phyloP scores from a whole-genome alignment of 768 basidiomycete species.

The Pleurotus eryngii region DNA sequence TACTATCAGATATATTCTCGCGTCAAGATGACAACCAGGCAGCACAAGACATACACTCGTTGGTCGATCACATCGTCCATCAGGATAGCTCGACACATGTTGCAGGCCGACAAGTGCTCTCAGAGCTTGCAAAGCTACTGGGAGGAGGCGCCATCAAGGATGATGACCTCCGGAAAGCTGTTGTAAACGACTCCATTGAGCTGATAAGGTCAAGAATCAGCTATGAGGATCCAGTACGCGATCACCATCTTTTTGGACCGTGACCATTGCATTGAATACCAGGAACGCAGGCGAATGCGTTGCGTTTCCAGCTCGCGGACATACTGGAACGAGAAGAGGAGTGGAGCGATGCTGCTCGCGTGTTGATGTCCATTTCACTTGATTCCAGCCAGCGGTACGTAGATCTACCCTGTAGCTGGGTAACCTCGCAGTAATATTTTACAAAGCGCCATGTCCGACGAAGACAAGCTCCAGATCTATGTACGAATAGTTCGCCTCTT shows the following conservation, averaged over 20 bases:
- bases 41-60: slow-evolving; percentile 56
- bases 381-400: slow-evolving; percentile 84
- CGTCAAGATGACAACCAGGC: slow-evolving; percentile 42
- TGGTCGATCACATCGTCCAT: slow-evolving; percentile 80
- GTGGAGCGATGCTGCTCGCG: slow-evolving; percentile 89
- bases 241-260: background rate
- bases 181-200: slow-evolving; percentile 73
- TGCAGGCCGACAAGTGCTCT: slow-evolving; percentile 82
- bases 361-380: slow-evolving; percentile 88
- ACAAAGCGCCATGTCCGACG: slow-evolving; percentile 62
- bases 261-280: background rate
- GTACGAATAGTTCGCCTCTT: slow-evolving; percentile 92
- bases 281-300: slow-evolving; percentile 63
- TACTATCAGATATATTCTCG: slow-evolving; percentile 66
- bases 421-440: background rate
- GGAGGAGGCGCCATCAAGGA: slow-evolving; percentile 52
- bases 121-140: slow-evolving; percentile 75
- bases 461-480: slow-evolving; percentile 86
- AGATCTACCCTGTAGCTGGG: background rate
- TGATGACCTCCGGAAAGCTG: slow-evolving; percentile 57
- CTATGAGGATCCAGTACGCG: slow-evolving; percentile 90
- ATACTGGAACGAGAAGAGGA: slow-evolving; percentile 87
- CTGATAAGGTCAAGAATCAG: slow-evolving; percentile 76
- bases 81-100: slow-evolving; percentile 82
- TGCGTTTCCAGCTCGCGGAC: slow-evolving; percentile 90